Evolutionary conservation across 73 alveolate species (phyloP), one percentile per base, ranked within the genome.

Genomic region (Diophrys appendiculata): DNA sequence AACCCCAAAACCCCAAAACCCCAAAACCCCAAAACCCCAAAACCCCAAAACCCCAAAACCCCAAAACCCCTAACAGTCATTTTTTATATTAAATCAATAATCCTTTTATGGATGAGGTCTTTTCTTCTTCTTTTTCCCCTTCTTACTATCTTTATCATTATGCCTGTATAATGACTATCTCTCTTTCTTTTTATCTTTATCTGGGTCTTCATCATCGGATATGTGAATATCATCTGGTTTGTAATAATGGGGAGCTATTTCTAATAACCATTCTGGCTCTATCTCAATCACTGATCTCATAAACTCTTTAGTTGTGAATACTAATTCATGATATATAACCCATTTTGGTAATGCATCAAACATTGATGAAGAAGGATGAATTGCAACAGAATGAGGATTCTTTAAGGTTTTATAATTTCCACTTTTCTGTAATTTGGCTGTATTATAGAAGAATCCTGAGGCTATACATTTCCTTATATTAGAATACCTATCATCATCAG

Each of bases 291-390:
- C 92, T 56, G 95, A 87, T 65, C 99, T 88, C 99, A 98, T 97
- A 91, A 80, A 98, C 85, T 98, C 99, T 78, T 98, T 97, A 25
- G 98, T 84, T 13, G 99, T 97, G 80, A 84, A 93, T 65, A 98
- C 99, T 82, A 98, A 88, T 90, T 98, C 99, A 87, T 95, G 98
- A 90, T 97, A 98, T 54, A 97, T 90, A 26, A 98, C 98, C 97
- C 97, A 88, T 73, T 89, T 88, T 43, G 98, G 98, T 64, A 92
- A 82, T 70, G 88, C 90, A 54, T 94, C 91, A 82, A 96, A 95
- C 83, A 92, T 69, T 53, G 80, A 82, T 34, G 96, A 87, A 29
- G 92, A 77, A 11, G 99, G 99, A 67, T 95, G 99, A 71, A 98
- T 95, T 78, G 84, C 73, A 29, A 94, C 99, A 2, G 96, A 92